Evolutionary conservation across 177 flowering plant species (phyloP), one percentile per base, ranked within the genome.

Genomic region (Vitis hybrid): DNA sequence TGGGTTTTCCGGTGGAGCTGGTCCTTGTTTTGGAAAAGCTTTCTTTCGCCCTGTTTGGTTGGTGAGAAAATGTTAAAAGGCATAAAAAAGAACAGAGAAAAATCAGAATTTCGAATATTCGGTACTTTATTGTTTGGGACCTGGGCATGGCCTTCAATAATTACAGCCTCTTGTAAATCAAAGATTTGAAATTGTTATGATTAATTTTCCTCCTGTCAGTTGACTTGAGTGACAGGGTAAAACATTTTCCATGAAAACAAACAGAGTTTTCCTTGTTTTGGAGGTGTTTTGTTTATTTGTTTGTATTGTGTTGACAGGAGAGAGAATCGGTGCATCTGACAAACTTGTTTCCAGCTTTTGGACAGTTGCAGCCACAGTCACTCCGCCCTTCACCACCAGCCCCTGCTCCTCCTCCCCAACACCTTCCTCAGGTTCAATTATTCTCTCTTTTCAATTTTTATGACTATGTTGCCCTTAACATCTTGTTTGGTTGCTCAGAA

Each of bases 331-430:
- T 69, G 70, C 76, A 77, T 57, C 60, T 81, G 77, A 60, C 71
- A 59, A 66, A 54, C 30, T 64, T 81, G 72, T 81, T 77, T 65
- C 76, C 83, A 50, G 56, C 81, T 24, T 78, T 72, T 67, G 79
- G 77, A 50, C 79, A 77, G 13, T 62, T 80, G 64, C 80, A 79
- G 59, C 6, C 59, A 50, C 83, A 72, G 21, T 35, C 74, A 15
- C 15, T 75, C 64, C 74, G 79, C 35, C 77, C 79, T 10, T 6
- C 72, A 15, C 52, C 77, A 50, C 71, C 79, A 6, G 75, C 64
- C 3, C 67, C 59, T 10, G 59, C 71, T 2, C 75, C 72, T 30
- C 49, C 12, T 30, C 40, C 11, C 15, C 16, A 10, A 16, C 48
- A 9, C 15, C n/a, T 63, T 40, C 8, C 21, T 6, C 18, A 40